Base-by-base conservation (phyloP, 495 filamentous ascomycete species). In the Penicillium cataractarum region DNA sequence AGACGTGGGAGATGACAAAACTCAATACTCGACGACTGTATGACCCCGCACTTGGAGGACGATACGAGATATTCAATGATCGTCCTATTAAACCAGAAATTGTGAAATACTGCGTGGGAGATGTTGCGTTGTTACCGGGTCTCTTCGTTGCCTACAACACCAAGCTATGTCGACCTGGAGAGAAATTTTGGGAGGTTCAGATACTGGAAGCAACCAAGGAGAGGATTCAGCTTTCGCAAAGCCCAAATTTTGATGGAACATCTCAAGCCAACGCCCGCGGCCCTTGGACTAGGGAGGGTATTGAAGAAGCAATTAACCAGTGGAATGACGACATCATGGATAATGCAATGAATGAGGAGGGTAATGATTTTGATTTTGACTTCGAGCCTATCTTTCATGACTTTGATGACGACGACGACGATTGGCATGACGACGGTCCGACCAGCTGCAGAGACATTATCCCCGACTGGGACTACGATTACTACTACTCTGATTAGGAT, bases 31-130 rank as follows among this genome's bases (percentile, higher is more conserved):
- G 39, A 42, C 39, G 49, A 17, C 63, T 83, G 19, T 84, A 78
- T 61, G 63, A 57, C 8, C 75, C 80, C 3, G 66, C 75, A 27
- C 15, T 57, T 15, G 83, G 83, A 8, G 83, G 83, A 1, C 64
- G 40, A 8, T 82, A 79, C 64, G 73, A 82, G 32, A 71, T 84
- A 7, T 85, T 61, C 68, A 80, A 83, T 53, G 35, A 55, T 4
- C 77, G 84, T 2, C 84, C 83, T 12, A 56, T 86, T 4, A 40
- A 54, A 7, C 58, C 71, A 0, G 78, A 78, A 12, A 77, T 84
- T 15, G 65, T 74, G 19, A n/a, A 62, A 4, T 85, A 85, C 68
- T 86, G 83, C 63, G 73, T 73, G 12, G 70, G 74, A 26, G 82
- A 84, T 68, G 80, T 86, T 3, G 57, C 65, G 33, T 76, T 65